Base-by-base conservation (phyloP, 2,329 filamentous ascomycete species). In the Ambrosiella cleistominuta region DNA sequence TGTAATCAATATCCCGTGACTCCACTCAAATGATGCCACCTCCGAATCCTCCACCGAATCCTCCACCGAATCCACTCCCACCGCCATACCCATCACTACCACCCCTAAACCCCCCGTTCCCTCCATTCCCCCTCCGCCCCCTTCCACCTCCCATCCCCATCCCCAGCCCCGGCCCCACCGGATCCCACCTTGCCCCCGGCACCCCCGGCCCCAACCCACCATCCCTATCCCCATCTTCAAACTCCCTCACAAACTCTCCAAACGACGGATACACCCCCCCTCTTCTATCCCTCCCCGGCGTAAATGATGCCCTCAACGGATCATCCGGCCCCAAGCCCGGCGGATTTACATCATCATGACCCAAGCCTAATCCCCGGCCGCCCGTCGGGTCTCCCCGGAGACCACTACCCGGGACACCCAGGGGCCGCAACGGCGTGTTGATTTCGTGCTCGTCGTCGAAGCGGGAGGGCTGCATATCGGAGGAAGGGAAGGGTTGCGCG, bases 191-290 rank as follows among this genome's bases (percentile, higher is more conserved):
- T n/a, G 89, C 85, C 1, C 93, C 93, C 1, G 88, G 89, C 3
- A 93, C 93, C 36, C 81, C 83, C 66, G 59, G 49, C 6, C 67
- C 69, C 1, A 63, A 66, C 2, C 61, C 64, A 5, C 62, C 64
- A 0, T 72, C 74, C 12, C 70, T 69, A 12, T 71, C 69, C 13
- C 68, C 73, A 40, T 61, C 50, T 2, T 54, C 88, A 66, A 96
- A 88, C 0, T 89, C 95, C 0, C 96, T 87, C 93, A 97, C 97
- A 0, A 60, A 88, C 66, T 97, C 90, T 64, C 95, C 88, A 67
- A 95, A 93, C 0, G 90, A 95, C 0, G 93, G 93, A 69, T 96
- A 87, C 93, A 98, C 98, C 0, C 93, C 93, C 75, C 75, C 71
- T 19, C 75, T 74, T 4, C 52, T 39, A 12, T 35, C 36, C 42